These are phyloP conservation scores for Aquilaria malaccensis DNA, from an alignment of 345 rosid species.

Conservation along the genomic window DNA sequence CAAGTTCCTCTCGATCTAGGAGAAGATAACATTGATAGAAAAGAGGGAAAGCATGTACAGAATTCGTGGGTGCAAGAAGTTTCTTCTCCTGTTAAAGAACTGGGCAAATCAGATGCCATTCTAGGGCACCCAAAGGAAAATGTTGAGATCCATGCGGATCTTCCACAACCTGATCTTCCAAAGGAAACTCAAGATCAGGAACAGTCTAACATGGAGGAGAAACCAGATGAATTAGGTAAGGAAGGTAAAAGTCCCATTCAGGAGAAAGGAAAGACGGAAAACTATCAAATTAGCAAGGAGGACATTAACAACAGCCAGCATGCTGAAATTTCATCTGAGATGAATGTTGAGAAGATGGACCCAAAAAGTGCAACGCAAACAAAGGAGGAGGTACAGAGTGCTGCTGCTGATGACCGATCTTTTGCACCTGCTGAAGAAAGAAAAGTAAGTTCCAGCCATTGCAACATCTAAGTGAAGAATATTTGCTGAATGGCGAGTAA, in stretches of 20 bases:
- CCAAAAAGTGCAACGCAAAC: slow-evolving; percentile 27
- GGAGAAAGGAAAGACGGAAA: slow-evolving; percentile 21
- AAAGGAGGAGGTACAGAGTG: slow-evolving; percentile 28
- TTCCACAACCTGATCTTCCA: slow-evolving; percentile 25
- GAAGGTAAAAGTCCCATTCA: slow-evolving; percentile 23
- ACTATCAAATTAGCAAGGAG: slow-evolving; percentile 16
- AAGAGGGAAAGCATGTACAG: slow-evolving; percentile 17
- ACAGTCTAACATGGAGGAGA: slow-evolving; percentile 19
- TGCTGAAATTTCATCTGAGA: slow-evolving; percentile 23
- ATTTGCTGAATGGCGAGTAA: slow-evolving; percentile 37
- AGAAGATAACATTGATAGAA: slow-evolving; percentile 17
- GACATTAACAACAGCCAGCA: slow-evolving; percentile 25
- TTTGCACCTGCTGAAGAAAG: slow-evolving; percentile 19
- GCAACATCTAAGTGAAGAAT: slow-evolving; percentile 11
- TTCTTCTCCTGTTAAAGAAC: slow-evolving; percentile 28
- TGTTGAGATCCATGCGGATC: slow-evolving; percentile 26
- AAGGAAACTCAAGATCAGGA: slow-evolving; percentile 21
- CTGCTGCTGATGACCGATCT: slow-evolving; percentile 16
- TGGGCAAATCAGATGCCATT: slow-evolving; percentile 16
- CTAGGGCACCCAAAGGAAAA: slow-evolving; percentile 24
- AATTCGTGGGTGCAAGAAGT: slow-evolving; percentile 25
- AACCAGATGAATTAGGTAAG: slow-evolving; percentile 27
- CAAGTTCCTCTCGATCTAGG: slow-evolving; percentile 19
- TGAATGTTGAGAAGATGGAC: slow-evolving; percentile 21
- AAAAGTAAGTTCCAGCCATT: slow-evolving; percentile 13